phyloP scores from a whole-genome alignment of 2,329 filamentous ascomycete species.

The Fusarium kyushuense region DNA sequence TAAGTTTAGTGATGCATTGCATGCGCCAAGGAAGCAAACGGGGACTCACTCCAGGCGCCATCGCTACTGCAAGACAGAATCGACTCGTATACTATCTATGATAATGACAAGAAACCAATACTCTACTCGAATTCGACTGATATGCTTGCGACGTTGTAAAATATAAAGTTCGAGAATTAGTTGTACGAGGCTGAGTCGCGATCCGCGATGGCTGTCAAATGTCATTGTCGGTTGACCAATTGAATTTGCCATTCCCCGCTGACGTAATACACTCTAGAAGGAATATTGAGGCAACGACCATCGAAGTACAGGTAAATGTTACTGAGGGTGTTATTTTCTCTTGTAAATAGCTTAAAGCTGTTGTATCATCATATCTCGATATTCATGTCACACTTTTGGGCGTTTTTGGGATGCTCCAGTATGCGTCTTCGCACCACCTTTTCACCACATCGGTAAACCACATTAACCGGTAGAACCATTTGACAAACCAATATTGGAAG shows the following conservation, averaged over 20 bases:
- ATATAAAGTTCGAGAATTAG: conserved; percentile 15
- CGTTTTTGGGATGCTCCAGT: neutral
- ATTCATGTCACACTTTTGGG: neutral
- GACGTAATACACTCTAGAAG: conserved; percentile 39
- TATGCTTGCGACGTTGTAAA: conserved; percentile 10
- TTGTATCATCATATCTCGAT: neutral
- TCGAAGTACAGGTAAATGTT: neutral
- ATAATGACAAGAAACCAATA: conserved; percentile 1
- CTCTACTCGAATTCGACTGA: conserved; percentile 9
- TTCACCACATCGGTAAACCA: neutral
- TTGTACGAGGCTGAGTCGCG: conserved; percentile 46
- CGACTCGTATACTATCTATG: conserved; percentile 3
- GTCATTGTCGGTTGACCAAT: conserved; percentile 41
- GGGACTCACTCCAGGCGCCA: conserved; percentile 57
- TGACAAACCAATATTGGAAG: neutral
- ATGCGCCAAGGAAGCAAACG: conserved; percentile 15
- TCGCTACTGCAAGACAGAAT: conserved; percentile 40
- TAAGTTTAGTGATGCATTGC: conserved; percentile 27
- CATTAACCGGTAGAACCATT: neutral
- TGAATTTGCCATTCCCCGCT: conserved; percentile 24
- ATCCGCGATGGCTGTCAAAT: conserved; percentile 30
- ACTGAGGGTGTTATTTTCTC: neutral
- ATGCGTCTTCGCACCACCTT: no score
- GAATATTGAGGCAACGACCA: neutral
- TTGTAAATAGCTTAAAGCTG: neutral